phyloP scores from a whole-genome alignment of 2,329 filamentous ascomycete genomes.

The Clarireedia paspali region DNA sequence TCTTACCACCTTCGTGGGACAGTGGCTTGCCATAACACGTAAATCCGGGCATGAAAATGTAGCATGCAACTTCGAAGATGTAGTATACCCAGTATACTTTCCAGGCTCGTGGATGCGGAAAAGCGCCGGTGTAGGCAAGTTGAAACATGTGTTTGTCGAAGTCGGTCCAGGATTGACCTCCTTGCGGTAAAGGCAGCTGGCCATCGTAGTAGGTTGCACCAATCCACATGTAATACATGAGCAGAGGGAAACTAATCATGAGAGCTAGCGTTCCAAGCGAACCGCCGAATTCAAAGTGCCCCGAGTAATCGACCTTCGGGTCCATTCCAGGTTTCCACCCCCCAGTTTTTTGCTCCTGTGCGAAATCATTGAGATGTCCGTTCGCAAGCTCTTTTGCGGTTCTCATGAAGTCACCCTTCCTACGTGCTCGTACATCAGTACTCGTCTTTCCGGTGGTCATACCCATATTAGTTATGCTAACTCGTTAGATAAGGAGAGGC shows the following conservation, averaged over 20 bases:
- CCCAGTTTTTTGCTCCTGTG: slow-evolving; percentile 33
- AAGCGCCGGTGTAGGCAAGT: slow-evolving; percentile 77
- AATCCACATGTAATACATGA: slow-evolving; percentile 99
- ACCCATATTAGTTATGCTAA: too few relatives aligned
- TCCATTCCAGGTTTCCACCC: slow-evolving; percentile 54
- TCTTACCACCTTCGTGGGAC: slow-evolving; percentile 71
- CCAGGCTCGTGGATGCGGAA: slow-evolving; percentile 77
- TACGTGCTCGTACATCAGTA: too few relatives aligned
- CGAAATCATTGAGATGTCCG: too few relatives aligned
- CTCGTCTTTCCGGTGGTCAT: too few relatives aligned
- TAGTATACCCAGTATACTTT: slow-evolving; percentile 92
- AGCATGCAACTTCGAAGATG: slow-evolving; percentile 74
- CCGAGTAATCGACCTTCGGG: slow-evolving; percentile 55
- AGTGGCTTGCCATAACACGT: slow-evolving; percentile 84
- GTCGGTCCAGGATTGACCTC: slow-evolving; percentile 59
- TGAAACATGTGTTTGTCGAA: slow-evolving; percentile 65
- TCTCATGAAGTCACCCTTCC: too few relatives aligned
- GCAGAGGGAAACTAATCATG: slow-evolving; percentile 83
- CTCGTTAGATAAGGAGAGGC: too few relatives aligned
- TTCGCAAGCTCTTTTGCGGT: too few relatives aligned
- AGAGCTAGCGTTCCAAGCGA: slow-evolving; percentile 67
- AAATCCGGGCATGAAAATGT: slow-evolving; percentile 80
- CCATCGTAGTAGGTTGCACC: slow-evolving; percentile 90
- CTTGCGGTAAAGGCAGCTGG: slow-evolving; percentile 59
- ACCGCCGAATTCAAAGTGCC: slow-evolving; percentile 78